Evolutionary conservation across 495 filamentous ascomycete species (phyloP).

Genomic region (Xylaria palmicola): DNA sequence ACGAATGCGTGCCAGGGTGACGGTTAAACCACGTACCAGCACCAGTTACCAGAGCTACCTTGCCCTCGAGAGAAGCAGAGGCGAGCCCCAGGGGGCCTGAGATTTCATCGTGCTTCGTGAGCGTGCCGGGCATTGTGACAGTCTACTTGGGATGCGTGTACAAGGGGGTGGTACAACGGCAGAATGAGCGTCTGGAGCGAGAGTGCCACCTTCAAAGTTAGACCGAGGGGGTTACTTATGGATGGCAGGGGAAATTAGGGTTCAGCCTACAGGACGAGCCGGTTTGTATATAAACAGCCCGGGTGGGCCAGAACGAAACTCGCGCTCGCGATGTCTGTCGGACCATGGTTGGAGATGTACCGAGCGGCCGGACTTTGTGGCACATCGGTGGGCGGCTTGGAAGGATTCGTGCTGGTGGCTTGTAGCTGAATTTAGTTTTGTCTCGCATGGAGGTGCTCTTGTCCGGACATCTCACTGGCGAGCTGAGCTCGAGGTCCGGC

Average conservation of each 20-base stretch:
- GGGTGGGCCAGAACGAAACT: not conserved
- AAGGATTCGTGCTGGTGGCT: conserved; percentile 8
- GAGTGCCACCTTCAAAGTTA: not conserved
- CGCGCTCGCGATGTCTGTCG: conserved; percentile 25
- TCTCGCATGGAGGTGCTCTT: not conserved
- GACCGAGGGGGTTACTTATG: not conserved
- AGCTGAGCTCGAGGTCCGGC: conserved; percentile 21
- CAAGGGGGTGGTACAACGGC: not conserved
- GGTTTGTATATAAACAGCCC: conserved; percentile 24
- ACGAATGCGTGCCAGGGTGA: not conserved
- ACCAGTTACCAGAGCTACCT: conserved; percentile 51
- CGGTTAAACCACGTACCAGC: conserved; percentile 38
- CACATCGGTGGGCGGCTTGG: conserved; percentile 11
- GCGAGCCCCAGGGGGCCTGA: conserved; percentile 50
- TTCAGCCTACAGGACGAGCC: not conserved
- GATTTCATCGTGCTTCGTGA: conserved; percentile 44
- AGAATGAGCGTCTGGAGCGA: not conserved
- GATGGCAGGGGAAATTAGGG: not conserved
- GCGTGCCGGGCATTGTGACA: conserved; percentile 40
- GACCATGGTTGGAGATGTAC: conserved; percentile 52
- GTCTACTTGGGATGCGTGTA: conserved; percentile 7
- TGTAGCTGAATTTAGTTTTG: conserved; percentile 16
- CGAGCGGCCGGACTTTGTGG: conserved; percentile 39
- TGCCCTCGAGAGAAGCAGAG: conserved; percentile 49
- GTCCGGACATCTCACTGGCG: conserved; percentile 12